A percentile compares a stretch with the other conserved stretches of the same genome.
These are phyloP conservation scores for Syzygium aqueum DNA, from an alignment of 345 rosid genomes.

Conservation along the genomic window DNA sequence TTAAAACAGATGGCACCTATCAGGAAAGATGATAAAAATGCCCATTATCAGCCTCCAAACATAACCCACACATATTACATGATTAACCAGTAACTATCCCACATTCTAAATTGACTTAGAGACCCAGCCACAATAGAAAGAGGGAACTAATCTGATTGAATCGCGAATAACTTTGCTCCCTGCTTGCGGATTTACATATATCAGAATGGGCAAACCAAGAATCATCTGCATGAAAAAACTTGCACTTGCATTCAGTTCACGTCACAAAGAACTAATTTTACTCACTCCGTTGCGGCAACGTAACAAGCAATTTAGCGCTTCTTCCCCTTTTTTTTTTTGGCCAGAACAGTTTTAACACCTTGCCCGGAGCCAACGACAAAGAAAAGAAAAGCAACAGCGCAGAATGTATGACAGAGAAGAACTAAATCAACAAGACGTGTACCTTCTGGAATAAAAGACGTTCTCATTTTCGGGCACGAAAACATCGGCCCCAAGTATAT, in stretches of 20 bases:
- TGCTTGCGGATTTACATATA: background rate
- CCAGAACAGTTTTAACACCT: background rate
- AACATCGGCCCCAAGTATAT: constrained; percentile 85
- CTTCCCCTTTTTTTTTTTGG: background rate
- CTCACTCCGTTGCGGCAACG: background rate
- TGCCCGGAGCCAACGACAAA: background rate
- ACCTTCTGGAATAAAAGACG: constrained; percentile 93
- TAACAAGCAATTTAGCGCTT: background rate
- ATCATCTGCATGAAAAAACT: background rate
- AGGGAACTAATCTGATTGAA: background rate
- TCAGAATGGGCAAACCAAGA: background rate
- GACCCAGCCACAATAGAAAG: background rate
- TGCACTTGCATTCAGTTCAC: background rate
- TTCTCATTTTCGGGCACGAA: constrained; percentile 74
- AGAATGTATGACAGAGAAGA: background rate
- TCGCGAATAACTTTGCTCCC: background rate
- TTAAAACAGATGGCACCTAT: background rate
- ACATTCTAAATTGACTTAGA: background rate
- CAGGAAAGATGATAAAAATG: background rate
- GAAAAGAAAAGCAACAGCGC: background rate
- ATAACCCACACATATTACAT: background rate
- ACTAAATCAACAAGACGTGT: background rate
- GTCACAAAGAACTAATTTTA: background rate
- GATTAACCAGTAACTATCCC: background rate
- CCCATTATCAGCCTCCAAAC: background rate